Evolutionary conservation across 1,284 basidiomycete species (phyloP), one percentile per base, ranked within the genome.

Genomic region (Naganishia sp.): DNA sequence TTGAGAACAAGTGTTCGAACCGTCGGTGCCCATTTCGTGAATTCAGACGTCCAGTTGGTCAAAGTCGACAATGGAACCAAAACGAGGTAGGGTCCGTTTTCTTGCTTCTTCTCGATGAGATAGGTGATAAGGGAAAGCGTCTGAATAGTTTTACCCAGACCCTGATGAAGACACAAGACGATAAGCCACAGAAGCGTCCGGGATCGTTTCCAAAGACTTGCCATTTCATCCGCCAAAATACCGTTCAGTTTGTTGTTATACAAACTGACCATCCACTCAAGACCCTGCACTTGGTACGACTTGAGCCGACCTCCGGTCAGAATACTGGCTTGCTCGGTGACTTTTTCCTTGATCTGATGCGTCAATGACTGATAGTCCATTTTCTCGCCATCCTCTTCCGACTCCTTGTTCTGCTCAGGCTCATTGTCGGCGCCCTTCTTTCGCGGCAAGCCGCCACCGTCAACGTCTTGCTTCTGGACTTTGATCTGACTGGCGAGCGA

Each of bases 21-120:
- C 23, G 84, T 81, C 0, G 96, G 95, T 1, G 96, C 94, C 96
- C 96, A 99, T 76, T 93, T 92, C 49, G 91, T 89, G 73, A 99
- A 99, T 81, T 99, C 94, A 68, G 92, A 88, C 4, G 91, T 89
- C 96, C 95, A 99, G 78, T 98, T 98, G 43, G 94, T 97, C 85
- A 99, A 90, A 0, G 96, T 99, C 5, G 95, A 97, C 18, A 99
- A 85, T 1, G 96, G 96, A 21, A 99, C 96, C 72, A 99, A 94
- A 75, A 99, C 93, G 39, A 99, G 88, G 82, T 93, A 99, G 1
- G 96, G 96, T 0, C 95, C 95, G 35, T 88, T 88, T 78, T 96
- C 90, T 68, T 86, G 85, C 83, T 98, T 97, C 68, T 82, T 81
- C 77, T 99, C 95, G 77, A 98, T 95, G 65, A 99, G 87, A 85